Evolutionary conservation across 306 rosid species (phyloP).

Genomic region (Purshia tridentata): DNA sequence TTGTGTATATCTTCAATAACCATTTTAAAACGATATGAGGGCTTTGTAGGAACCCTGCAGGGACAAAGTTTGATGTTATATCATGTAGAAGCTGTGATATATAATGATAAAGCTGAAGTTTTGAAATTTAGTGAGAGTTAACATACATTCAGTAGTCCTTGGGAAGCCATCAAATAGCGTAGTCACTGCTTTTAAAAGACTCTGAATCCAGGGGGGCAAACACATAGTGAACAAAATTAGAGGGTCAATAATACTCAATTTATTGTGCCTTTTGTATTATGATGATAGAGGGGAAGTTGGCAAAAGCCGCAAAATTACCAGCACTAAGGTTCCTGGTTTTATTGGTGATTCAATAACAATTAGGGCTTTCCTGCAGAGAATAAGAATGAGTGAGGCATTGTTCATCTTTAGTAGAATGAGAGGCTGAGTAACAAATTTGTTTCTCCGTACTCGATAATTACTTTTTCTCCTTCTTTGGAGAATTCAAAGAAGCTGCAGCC

Average conservation of each 20-base stretch:
- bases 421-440: constrained; percentile 1
- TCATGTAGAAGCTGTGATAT: background rate
- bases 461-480: constrained; percentile 40
- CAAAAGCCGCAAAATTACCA: constrained; percentile 72
- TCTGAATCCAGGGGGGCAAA: constrained; percentile 37
- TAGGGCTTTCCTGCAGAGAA: constrained; percentile 57
- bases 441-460: constrained; percentile 40
- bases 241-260: background rate
- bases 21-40: constrained; percentile 43
- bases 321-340: constrained; percentile 71
- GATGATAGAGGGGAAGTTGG: background rate
- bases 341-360: constrained; percentile 73
- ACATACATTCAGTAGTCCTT: constrained; percentile 56
- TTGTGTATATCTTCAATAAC: constrained; percentile 43
- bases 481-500: constrained; percentile 79
- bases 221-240: constrained; percentile 11
- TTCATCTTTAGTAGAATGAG: background rate
- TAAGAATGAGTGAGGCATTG: constrained; percentile 27
- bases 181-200: constrained; percentile 53
- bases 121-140: background rate
- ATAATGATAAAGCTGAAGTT: constrained; percentile 8
- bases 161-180: constrained; percentile 64
- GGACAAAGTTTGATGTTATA: background rate
- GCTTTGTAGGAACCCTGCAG: constrained; percentile 70
- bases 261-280: background rate